Evolutionary conservation across 106 monocot species (phyloP).

Genomic region (Acorus gramineus): DNA sequence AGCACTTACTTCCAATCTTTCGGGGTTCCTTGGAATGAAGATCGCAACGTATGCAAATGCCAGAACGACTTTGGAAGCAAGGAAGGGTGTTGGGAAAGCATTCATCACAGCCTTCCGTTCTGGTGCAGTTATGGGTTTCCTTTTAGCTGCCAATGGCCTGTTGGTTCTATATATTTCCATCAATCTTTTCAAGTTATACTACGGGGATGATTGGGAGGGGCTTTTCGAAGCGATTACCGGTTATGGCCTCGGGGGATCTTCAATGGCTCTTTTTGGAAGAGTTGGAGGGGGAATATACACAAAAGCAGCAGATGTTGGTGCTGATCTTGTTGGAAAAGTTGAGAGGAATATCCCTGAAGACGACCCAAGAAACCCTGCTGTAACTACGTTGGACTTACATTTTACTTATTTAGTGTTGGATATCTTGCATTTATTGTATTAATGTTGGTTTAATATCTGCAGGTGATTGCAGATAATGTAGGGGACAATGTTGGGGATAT

Average conservation of each 20-base stretch:
- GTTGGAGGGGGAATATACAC: constrained; percentile 25
- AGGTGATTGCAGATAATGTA: constrained; percentile 28
- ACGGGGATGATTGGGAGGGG: constrained; percentile 24
- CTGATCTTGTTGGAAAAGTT: constrained; percentile 22
- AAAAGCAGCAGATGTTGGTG: constrained; percentile 27
- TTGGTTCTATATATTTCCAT: constrained; percentile 22
- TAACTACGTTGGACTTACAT: not conserved
- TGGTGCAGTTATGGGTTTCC: constrained; percentile 26
- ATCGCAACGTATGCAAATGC: constrained; percentile 25
- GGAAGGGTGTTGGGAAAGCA: constrained; percentile 20
- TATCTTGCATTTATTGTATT: not conserved
- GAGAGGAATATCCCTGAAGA: constrained; percentile 25
- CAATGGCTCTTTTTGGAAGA: constrained; percentile 27
- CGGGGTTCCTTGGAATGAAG: constrained; percentile 27
- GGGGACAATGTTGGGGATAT: constrained; percentile 28
- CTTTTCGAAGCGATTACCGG: constrained; percentile 24
- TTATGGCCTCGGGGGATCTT: constrained; percentile 25
- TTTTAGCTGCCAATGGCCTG: constrained; percentile 22
- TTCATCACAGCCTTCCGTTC: constrained; percentile 24
- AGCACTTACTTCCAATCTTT: constrained; percentile 14
- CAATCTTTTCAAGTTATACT: constrained; percentile 15
- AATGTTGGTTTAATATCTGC: not conserved
- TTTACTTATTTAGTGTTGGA: not conserved
- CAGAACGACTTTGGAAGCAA: constrained; percentile 20
- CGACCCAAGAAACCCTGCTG: constrained; percentile 28